phyloP scores from a whole-genome alignment of 805 yeast genomes.

The Cephaloascus fragrans region DNA sequence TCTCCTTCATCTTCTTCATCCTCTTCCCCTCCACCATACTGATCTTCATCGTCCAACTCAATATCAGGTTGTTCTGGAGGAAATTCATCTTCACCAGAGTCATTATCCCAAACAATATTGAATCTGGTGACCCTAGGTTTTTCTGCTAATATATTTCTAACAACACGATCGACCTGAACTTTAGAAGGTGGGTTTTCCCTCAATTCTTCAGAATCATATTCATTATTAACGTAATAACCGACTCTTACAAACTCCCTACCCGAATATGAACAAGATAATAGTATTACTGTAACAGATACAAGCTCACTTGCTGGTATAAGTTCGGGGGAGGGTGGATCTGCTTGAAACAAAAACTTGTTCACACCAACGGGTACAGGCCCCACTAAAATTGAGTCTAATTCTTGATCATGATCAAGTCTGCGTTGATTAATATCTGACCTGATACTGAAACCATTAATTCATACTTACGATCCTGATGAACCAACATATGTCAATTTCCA shows the following conservation, averaged over 20 bases:
- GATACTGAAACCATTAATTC: too few species aligned
- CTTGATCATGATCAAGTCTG: slow-evolving; percentile 85
- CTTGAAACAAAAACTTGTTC: slow-evolving; percentile 83
- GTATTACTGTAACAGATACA: slow-evolving; percentile 89
- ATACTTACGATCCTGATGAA: slow-evolving; percentile 63
- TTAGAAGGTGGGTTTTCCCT: slow-evolving; percentile 90
- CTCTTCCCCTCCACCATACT: slow-evolving; percentile 42
- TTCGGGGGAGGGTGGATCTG: slow-evolving; percentile 96
- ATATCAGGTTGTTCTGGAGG: slow-evolving; percentile 73
- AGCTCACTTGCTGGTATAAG: slow-evolving; percentile 92
- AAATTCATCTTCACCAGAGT: slow-evolving; percentile 51
- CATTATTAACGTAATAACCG: slow-evolving; percentile 96
- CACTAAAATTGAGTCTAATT: slow-evolving; percentile 88
- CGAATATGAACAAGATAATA: slow-evolving; percentile 86
- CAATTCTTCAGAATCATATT: slow-evolving; percentile 87
- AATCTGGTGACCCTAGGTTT: slow-evolving; percentile 96
- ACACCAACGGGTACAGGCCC: slow-evolving; percentile 99
- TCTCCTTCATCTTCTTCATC: slow-evolving; percentile 51
- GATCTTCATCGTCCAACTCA: slow-evolving; percentile 54
- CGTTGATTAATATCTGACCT: too few species aligned
- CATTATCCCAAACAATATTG: slow-evolving; percentile 94
- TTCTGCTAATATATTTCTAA: slow-evolving; percentile 89
- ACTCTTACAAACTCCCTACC: slow-evolving; percentile 94
- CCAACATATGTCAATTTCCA: slow-evolving; percentile 98
- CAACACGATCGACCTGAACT: slow-evolving; percentile 90